Conservation (phyloP, 1,139 yeast species). For the Geotrichum citri-aurantii region DNA sequence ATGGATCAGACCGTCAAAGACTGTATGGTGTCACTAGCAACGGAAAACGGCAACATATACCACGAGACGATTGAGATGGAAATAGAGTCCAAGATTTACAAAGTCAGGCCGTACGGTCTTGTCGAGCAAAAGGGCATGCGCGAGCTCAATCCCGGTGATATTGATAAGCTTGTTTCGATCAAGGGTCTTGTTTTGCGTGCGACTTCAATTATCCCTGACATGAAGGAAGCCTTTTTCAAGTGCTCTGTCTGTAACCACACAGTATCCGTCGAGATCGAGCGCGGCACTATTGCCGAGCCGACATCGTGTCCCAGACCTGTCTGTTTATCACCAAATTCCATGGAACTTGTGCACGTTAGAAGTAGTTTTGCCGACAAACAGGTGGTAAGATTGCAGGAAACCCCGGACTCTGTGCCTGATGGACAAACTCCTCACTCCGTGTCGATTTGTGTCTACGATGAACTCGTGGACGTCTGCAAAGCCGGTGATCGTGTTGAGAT, state of each 20-base stretch:
- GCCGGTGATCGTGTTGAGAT: slow-evolving; percentile 97
- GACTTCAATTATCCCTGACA: slow-evolving; percentile 91
- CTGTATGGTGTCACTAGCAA: slow-evolving; percentile 65
- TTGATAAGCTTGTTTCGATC: slow-evolving; percentile 84
- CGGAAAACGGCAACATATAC: slow-evolving; percentile 30
- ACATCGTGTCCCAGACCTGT: slow-evolving; percentile 82
- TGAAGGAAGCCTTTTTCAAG: slow-evolving; percentile 95
- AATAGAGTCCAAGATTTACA: slow-evolving; percentile 75
- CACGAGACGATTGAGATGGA: slow-evolving; percentile 42
- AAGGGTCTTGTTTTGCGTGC: slow-evolving; percentile 89
- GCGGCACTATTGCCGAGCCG: slow-evolving; percentile 94
- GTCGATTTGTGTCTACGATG: slow-evolving; percentile 91
- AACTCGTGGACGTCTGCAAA: slow-evolving; percentile 85
- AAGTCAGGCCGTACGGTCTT: slow-evolving; percentile 70
- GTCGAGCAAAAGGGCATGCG: slow-evolving; percentile 76
- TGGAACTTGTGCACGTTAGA: slow-evolving; percentile 87
- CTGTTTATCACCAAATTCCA: slow-evolving; percentile 80
- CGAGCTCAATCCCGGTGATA: slow-evolving; percentile 90
- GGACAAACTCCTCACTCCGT: slow-evolving; percentile 98
- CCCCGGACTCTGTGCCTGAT: slow-evolving; percentile 97
- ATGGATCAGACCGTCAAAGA: slow-evolving; percentile 96
- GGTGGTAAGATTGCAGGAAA: slow-evolving; percentile 88
- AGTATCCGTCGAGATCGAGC: slow-evolving; percentile 82
- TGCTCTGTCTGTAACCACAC: slow-evolving; percentile 96
- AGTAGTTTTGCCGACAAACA: slow-evolving; percentile 93